These are phyloP conservation scores for Moniliophthora roreri DNA, from an alignment of 1,284 basidiomycete species.

Conservation along the genomic window DNA sequence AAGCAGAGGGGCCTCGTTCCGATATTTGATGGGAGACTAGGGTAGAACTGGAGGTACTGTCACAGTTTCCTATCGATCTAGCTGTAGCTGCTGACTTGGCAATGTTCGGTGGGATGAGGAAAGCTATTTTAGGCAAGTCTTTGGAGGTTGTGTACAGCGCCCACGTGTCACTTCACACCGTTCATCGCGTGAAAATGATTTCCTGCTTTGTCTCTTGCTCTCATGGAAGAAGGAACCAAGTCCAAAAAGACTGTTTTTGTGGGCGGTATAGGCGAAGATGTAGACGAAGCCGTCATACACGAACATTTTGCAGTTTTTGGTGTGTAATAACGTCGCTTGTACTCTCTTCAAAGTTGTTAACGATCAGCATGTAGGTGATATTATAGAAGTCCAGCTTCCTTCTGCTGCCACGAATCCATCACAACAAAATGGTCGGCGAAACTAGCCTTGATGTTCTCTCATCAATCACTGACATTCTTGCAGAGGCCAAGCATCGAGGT, in stretches of 20 bases:
- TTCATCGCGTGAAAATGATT: slow-evolving; percentile 36
- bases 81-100: background rate
- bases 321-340: slow-evolving; percentile 31
- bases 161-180: slow-evolving; percentile 29
- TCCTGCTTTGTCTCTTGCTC: slow-evolving; percentile 25
- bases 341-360: background rate
- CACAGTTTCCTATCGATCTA: background rate
- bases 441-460: slow-evolving; percentile 1
- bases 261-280: slow-evolving; percentile 74
- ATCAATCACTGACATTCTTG: slow-evolving; percentile 1
- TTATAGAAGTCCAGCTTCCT: slow-evolving; percentile 80
- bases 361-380: slow-evolving; percentile 55
- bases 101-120: background rate
- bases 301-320: slow-evolving; percentile 79
- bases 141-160: slow-evolving; percentile 5
- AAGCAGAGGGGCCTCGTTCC: slow-evolving; percentile 1
- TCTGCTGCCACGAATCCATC: slow-evolving; percentile 62
- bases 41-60: background rate
- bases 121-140: slow-evolving; percentile 1
- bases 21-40: slow-evolving; percentile 2
- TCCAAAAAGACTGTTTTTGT: slow-evolving; percentile 80
- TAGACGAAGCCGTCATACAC: slow-evolving; percentile 67
- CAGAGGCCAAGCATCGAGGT: slow-evolving; percentile 76
- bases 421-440: slow-evolving; percentile 46
- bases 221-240: slow-evolving; percentile 79